These are phyloP conservation scores for Lipomyces mesembrius DNA, from an alignment of 805 yeast genomes.

Conservation along the genomic window DNA sequence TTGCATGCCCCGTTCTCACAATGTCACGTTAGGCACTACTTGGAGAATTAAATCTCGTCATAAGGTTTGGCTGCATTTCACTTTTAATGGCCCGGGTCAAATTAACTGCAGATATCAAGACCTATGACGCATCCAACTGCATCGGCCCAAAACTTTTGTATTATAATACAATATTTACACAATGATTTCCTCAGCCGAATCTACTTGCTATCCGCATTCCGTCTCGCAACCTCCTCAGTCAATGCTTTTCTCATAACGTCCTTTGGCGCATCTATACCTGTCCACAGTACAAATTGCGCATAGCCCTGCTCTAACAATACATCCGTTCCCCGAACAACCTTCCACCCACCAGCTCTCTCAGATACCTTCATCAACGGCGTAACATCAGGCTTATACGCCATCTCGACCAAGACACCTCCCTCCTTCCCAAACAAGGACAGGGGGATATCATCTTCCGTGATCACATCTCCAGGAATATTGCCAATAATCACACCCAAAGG, in stretches of 20 bases:
- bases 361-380: slow-evolving; percentile 89
- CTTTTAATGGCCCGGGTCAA: no score
- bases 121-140: no score
- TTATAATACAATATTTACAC: background rate
- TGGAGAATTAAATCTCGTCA: no score
- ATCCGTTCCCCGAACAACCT: slow-evolving; percentile 85
- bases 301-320: slow-evolving; percentile 94
- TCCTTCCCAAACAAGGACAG: slow-evolving; percentile 12
- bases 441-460: slow-evolving; percentile 18
- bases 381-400: slow-evolving; percentile 88
- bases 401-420: slow-evolving; percentile 65
- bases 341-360: slow-evolving; percentile 57
- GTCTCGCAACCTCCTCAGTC: slow-evolving; percentile 25
- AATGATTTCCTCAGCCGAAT: background rate
- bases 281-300: slow-evolving; percentile 81
- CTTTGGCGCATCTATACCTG: slow-evolving; percentile 46
- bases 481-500: slow-evolving; percentile 27
- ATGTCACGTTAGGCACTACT: no score
- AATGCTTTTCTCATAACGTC: slow-evolving; percentile 29
- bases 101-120: no score
- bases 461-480: slow-evolving; percentile 34
- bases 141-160: background rate
- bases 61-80: no score
- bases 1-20: no score
- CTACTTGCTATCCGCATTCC: slow-evolving; percentile 5